A percentile compares a stretch with the other conserved stretches of the same genome.
phyloP scores from a whole-genome alignment of 306 rosid species.

The Delonix regia region DNA sequence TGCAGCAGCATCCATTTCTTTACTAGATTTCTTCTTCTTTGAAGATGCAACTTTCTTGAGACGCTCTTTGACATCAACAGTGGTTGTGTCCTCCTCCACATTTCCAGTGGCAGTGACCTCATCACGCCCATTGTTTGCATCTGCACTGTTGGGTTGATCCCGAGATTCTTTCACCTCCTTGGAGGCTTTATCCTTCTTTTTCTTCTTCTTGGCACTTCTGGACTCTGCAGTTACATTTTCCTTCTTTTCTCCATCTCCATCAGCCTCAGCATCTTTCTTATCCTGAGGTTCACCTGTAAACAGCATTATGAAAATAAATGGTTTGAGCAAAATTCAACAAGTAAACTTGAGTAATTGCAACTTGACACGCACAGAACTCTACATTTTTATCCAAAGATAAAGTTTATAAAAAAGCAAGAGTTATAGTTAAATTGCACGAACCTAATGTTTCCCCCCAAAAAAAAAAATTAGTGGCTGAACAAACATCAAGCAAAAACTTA shows the following conservation, averaged over 20 bases:
- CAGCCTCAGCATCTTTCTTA: constrained; percentile 52
- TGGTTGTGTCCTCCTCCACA: constrained; percentile 61
- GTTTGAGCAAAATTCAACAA: constrained; percentile 15
- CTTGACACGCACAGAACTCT: neutral
- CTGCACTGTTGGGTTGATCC: constrained; percentile 61
- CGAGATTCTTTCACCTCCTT: constrained; percentile 80
- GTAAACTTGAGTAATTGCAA: neutral
- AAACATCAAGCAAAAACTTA: neutral
- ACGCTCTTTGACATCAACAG: constrained; percentile 81
- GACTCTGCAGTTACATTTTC: constrained; percentile 57
- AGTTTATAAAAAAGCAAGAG: neutral
- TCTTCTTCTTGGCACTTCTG: constrained; percentile 84
- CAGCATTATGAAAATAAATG: constrained; percentile 26
- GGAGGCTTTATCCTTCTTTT: constrained; percentile 81
- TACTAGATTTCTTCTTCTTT: constrained; percentile 88
- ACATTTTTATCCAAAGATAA: neutral
- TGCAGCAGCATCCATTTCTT: constrained; percentile 85
- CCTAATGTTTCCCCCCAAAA: neutral
- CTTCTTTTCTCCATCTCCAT: constrained; percentile 73
- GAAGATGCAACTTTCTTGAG: constrained; percentile 71
- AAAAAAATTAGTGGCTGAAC: neutral
- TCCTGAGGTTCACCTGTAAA: constrained; percentile 59
- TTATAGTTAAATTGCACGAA: neutral
- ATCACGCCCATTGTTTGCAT: constrained; percentile 43
- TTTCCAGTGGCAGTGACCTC: constrained; percentile 50